phyloP scores from a whole-genome alignment of 1,139 yeast species.

The Taphrina populina region DNA sequence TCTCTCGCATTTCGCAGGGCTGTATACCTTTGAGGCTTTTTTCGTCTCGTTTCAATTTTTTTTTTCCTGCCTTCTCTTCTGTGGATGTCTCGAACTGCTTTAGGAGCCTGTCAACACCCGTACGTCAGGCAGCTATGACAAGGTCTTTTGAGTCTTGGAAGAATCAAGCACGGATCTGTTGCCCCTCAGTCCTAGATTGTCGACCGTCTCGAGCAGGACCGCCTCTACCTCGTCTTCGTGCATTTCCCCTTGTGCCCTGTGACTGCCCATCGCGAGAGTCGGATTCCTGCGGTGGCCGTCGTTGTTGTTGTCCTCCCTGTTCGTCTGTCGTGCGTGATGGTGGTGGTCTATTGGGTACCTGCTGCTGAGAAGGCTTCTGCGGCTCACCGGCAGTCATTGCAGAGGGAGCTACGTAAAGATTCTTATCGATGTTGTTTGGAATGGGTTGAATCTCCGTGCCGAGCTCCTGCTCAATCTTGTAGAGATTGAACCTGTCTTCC shows the following conservation, averaged over 20 bases:
- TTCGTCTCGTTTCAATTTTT: no score
- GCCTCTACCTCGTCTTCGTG: constrained; percentile 8
- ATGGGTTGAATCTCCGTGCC: constrained; percentile 97
- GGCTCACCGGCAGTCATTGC: constrained; percentile 33
- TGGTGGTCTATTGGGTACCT: no score
- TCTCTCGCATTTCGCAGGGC: no score
- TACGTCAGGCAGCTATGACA: no score
- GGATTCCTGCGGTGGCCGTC: constrained; percentile 42
- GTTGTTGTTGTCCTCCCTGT: constrained; percentile 39
- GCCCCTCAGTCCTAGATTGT: constrained; percentile 3
- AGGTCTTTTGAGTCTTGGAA: no score
- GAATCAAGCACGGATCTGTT: constrained; percentile 12
- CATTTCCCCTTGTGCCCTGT: no score
- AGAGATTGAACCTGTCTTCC: constrained; percentile 85
- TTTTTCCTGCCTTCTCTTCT: no score
- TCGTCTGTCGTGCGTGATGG: constrained; percentile 41
- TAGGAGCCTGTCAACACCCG: no score
- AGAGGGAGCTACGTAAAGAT: constrained; percentile 62
- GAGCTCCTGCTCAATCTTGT: constrained; percentile 93
- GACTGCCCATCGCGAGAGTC: no score
- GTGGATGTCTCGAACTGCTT: no score
- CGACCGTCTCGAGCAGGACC: constrained; percentile 6
- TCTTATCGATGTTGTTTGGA: constrained; percentile 83
- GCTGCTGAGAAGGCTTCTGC: constrained; percentile 33
- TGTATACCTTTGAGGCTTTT: no score